Base-by-base conservation (phyloP, 768 basidiomycete species). In the Lenzites betulinus region DNA sequence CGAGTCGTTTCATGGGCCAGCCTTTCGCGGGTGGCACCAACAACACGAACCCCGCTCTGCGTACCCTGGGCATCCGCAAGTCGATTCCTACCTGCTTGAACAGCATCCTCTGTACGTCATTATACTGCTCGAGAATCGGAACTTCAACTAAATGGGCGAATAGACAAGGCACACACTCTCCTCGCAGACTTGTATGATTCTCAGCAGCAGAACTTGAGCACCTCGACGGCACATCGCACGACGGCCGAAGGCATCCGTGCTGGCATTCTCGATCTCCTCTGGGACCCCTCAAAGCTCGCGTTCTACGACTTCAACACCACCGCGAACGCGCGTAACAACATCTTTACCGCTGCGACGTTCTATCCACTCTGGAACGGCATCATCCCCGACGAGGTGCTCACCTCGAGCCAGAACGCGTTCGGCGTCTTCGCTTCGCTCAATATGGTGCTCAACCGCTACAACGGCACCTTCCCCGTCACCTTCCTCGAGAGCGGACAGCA, bases 241-340 rank as follows among this genome's bases (percentile, higher is more conserved):
- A 78, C 81, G 2, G 92, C 93, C 0, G 72, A 79, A 0, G 73
- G 75, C 8, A 75, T 93, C 43, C 83, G 84, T 58, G 78, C 74
- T 22, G 94, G 87, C 0, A 84, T 97, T 60, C 76, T 97, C 36
- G 95, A 98, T 71, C 82, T 97, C 9, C 78, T 85, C 74, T 97
- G 95, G 94, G 90, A 96, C 69, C 64, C 84, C 0, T 74, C 77
- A 8, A 91, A 90, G 77, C 78, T 93, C n/a, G 89, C 89, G 0
- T 96, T 95, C 75, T 95, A 95, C 67, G 95, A 96, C 73, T 97
- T 90, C 75, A 92, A 93, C 71, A 72, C 88, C 41, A 87, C 84
- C 7, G 81, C 86, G 2, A 85, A 87, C 51, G 69, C 82, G 15
- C 84, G 89, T 53, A 87, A 85, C 67, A 73, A 66, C 49, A 69